Conservation (phyloP, 139 green algal species). For the Zygnema cylindricum region DNA sequence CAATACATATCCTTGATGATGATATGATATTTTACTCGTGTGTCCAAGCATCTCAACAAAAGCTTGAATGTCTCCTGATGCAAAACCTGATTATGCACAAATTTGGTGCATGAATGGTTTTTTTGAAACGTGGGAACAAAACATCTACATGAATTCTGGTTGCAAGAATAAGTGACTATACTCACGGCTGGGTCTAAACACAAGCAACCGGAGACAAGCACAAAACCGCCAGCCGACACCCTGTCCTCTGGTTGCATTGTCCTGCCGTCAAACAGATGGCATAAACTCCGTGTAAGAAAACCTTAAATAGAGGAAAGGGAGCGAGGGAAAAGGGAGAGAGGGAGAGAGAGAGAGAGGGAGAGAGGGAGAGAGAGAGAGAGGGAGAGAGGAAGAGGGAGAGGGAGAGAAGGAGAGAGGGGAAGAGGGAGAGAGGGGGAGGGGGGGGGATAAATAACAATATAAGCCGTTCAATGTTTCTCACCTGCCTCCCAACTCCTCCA, state of each 20-base stretch:
- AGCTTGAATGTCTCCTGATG: not conserved
- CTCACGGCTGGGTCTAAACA: conserved; percentile 11
- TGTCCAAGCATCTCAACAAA: not conserved
- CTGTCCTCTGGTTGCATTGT: not conserved
- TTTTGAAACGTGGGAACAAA: too few species aligned
- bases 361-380: not conserved
- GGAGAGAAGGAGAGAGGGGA: not conserved
- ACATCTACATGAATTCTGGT: not conserved
- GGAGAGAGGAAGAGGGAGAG: not conserved
- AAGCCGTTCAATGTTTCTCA: not conserved
- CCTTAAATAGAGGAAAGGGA: too few species aligned
- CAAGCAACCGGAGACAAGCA: conserved; percentile 6
- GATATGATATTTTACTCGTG: not conserved
- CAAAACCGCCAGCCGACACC: conserved; percentile 10
- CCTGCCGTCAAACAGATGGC: not conserved
- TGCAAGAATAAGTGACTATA: not conserved
- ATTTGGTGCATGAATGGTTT: not conserved
- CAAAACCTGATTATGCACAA: not conserved
- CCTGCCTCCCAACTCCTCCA: not conserved
- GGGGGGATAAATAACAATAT: not conserved
- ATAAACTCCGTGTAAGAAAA: too few species aligned
- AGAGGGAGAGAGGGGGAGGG: not conserved
- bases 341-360: not conserved
- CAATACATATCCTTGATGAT: not conserved
- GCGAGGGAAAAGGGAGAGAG: not conserved